A percentile compares a stretch with the other conserved stretches of the same genome.
phyloP scores from a whole-genome alignment of 2,329 filamentous ascomycete genomes.

The Mycosphaerella sp. region DNA sequence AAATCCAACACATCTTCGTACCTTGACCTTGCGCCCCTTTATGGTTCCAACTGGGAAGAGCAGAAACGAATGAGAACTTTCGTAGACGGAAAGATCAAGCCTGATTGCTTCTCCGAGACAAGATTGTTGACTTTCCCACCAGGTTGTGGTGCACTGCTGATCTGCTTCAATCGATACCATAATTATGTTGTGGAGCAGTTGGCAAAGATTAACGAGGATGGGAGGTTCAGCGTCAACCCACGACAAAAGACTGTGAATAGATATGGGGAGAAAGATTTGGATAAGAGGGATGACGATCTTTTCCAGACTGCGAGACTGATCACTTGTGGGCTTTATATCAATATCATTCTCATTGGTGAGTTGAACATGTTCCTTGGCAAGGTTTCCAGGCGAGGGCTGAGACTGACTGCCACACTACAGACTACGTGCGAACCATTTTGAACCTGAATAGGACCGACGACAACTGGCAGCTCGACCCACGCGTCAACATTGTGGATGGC shows the following conservation, averaged over 20 bases:
- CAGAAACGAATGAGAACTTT: slow-evolving; percentile 60
- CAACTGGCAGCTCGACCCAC: slow-evolving; percentile 42
- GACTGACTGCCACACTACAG: slow-evolving; percentile 18
- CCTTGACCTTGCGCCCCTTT: slow-evolving; percentile 65
- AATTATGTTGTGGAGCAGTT: slow-evolving; percentile 78
- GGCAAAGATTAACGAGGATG: slow-evolving; percentile 77
- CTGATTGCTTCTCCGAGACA: slow-evolving; percentile 63
- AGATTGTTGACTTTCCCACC: slow-evolving; percentile 61
- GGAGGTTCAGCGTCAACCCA: slow-evolving; percentile 67
- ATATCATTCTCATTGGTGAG: slow-evolving; percentile 43
- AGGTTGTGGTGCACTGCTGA: slow-evolving; percentile 60
- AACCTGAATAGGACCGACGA: slow-evolving; percentile 42
- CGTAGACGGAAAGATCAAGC: slow-evolving; percentile 62
- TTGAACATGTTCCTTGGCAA: neutral
- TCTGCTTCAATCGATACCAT: slow-evolving; percentile 71
- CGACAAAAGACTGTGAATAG: slow-evolving; percentile 35
- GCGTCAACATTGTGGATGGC: slow-evolving; percentile 35
- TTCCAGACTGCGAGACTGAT: slow-evolving; percentile 50
- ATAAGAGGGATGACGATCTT: slow-evolving; percentile 42
- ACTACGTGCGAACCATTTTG: slow-evolving; percentile 50
- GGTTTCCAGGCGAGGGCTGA: neutral
- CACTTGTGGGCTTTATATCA: slow-evolving; percentile 49
- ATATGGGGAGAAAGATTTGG: slow-evolving; percentile 31
- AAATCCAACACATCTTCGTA: slow-evolving; percentile 67
- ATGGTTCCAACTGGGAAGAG: slow-evolving; percentile 62